Conservation (phyloP, 2,329 filamentous ascomycete species). For the Sclerotinia trifoliorum region DNA sequence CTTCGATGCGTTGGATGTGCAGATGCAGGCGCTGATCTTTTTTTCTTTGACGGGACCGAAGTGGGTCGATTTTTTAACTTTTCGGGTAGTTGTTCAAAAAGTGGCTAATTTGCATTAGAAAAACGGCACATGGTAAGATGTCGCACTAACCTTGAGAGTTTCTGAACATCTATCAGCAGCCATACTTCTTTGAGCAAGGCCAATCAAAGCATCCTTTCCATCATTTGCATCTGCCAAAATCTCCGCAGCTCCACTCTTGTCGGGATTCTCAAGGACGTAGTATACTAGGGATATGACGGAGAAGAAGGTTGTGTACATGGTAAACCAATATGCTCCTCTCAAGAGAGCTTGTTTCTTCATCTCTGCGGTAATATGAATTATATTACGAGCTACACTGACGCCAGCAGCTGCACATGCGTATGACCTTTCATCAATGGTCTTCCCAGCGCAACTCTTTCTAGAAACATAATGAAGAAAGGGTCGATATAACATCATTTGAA, state of each 20-base stretch:
- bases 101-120: conserved; percentile 51
- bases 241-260: conserved; percentile 71
- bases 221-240: conserved; percentile 82
- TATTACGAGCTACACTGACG: conserved; percentile 62
- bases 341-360: conserved; percentile 73
- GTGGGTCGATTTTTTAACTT: conserved; percentile 56
- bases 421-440: conserved; percentile 68
- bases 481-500: conserved; percentile 78
- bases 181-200: conserved; percentile 78
- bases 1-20: conserved; percentile 40
- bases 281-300: conserved; percentile 77
- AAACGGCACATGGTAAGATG: neutral
- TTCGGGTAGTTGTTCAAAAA: conserved; percentile 83
- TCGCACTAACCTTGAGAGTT: conserved; percentile 65
- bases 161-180: conserved; percentile 83
- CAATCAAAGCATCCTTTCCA: conserved; percentile 78
- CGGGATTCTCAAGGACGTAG: conserved; percentile 76
- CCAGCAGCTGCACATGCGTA: conserved; percentile 70
- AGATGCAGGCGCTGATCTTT: conserved; percentile 53
- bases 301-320: conserved; percentile 81
- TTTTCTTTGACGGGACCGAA: conserved; percentile 49
- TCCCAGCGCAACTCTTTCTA: conserved; percentile 55
- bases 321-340: conserved; percentile 85
- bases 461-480: conserved; percentile 84
- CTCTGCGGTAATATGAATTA: conserved; percentile 76